phyloP scores from a whole-genome alignment of 208 protist genomes.

The Leishmania lainsoni region DNA sequence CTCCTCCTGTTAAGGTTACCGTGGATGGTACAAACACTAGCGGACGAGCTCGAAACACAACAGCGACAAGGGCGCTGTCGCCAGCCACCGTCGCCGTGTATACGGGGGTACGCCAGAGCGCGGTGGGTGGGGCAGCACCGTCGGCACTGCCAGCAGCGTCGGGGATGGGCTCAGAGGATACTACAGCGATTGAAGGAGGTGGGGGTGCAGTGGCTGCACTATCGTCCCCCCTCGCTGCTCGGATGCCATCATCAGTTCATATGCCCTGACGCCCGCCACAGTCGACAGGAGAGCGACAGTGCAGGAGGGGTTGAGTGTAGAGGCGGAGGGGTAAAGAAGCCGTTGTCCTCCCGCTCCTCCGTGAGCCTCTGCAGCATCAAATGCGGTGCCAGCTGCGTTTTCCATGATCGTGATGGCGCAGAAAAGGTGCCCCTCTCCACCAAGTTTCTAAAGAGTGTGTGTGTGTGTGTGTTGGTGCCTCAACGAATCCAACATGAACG shows the following conservation, averaged over 20 bases:
- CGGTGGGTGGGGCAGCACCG: background rate
- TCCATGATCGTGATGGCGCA: background rate
- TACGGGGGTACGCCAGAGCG: conserved; percentile 44
- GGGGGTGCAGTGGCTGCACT: background rate
- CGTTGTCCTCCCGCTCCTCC: background rate
- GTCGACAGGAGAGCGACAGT: conserved; percentile 27
- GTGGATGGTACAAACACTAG: conserved; percentile 17
- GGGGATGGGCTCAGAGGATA: background rate
- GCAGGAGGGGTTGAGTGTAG: conserved; percentile 26
- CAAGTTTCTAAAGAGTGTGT: background rate
- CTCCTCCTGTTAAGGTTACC: background rate
- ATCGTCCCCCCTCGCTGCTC: conserved; percentile 1
- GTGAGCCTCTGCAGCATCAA: background rate
- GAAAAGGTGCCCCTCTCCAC: background rate
- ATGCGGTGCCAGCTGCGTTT: background rate
- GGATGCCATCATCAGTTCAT: conserved; percentile 1
- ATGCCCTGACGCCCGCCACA: conserved; percentile 18
- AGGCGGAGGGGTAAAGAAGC: conserved; percentile 10
- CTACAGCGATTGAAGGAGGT: background rate
- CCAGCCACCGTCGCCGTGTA: conserved; percentile 49
- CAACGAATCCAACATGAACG: background rate
- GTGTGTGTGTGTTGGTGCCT: background rate
- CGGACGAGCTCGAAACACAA: conserved; percentile 42
- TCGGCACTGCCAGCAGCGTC: background rate
- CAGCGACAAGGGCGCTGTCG: conserved; percentile 58